Evolutionary conservation across 2,329 filamentous ascomycete genomes (phyloP).

Genomic region (Colletotrichum sp.): DNA sequence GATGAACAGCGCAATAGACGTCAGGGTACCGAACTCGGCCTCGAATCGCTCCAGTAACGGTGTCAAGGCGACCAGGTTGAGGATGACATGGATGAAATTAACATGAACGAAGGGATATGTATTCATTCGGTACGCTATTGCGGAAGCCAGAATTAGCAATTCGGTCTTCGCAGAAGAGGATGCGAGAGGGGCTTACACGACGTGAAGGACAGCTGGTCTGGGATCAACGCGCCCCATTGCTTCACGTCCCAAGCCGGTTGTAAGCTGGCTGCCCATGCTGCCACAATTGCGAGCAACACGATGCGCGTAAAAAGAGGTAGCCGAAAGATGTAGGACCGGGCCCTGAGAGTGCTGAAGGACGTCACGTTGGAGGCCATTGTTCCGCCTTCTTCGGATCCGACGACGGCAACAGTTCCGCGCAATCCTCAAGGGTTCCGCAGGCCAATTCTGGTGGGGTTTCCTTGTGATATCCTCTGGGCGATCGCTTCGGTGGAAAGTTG

Average conservation of each 20-base stretch:
- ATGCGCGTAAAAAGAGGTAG: conserved; percentile 87
- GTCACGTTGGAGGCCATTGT: conserved; percentile 12
- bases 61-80: conserved; percentile 81
- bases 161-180: neutral
- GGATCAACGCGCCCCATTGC: conserved; percentile 80
- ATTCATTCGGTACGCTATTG: conserved; percentile 86
- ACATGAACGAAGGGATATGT: conserved; percentile 89
- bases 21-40: conserved; percentile 87
- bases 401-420: neutral
- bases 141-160: neutral
- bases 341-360: conserved; percentile 70
- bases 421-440: neutral
- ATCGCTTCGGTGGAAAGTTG: neutral
- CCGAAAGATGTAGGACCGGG: conserved; percentile 81
- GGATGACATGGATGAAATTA: conserved; percentile 77
- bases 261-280: conserved; percentile 67
- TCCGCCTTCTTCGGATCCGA: neutral
- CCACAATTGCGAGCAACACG: conserved; percentile 63
- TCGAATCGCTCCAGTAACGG: conserved; percentile 96
- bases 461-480: neutral
- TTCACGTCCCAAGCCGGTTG: conserved; percentile 74
- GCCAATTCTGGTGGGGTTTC: neutral
- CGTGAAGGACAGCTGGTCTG: conserved; percentile 73
- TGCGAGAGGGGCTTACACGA: conserved; percentile 67
- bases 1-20: conserved; percentile 85